A percentile compares a stretch with the other conserved stretches of the same genome.
phyloP scores from a whole-genome alignment of 164 flowering plant genomes.

The Chimonanthus salicifolius region DNA sequence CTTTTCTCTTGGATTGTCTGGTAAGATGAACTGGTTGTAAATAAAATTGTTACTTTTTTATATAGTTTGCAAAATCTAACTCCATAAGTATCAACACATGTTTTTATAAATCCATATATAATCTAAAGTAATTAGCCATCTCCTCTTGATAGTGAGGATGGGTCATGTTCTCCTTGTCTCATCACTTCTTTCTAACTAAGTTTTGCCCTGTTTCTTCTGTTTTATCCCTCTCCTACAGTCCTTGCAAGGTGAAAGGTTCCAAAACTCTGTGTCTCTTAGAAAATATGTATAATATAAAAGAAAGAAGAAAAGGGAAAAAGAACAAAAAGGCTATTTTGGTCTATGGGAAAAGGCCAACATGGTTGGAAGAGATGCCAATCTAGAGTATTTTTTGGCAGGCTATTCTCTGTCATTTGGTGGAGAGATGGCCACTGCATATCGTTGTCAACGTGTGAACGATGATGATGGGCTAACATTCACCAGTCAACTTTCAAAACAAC shows the following conservation, averaged over 20 bases:
- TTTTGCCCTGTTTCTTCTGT: not conserved
- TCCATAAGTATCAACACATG: too few species aligned
- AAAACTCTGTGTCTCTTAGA: too few species aligned
- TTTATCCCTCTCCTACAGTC: too few species aligned
- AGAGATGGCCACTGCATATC: not conserved
- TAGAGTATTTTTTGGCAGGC: not conserved
- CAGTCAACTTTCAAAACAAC: not conserved
- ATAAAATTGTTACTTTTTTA: too few species aligned
- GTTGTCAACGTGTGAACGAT: not conserved
- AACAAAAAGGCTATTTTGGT: not conserved
- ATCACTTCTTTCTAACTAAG: not conserved
- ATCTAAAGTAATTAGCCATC: too few species aligned
- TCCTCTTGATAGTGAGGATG: not conserved
- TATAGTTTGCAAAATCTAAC: too few species aligned
- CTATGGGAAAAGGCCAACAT: not conserved
- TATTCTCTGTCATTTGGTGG: not conserved
- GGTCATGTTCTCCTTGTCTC: not conserved
- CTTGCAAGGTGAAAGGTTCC: too few species aligned
- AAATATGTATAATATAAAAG: too few species aligned
- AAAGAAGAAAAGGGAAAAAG: too few species aligned
- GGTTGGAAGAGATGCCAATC: constrained; percentile 7
- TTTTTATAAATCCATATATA: too few species aligned
- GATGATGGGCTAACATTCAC: not conserved
- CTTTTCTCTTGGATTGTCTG: too few species aligned
- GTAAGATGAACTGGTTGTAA: too few species aligned